phyloP scores from a whole-genome alignment of 768 basidiomycete genomes.

The Lactarius quietus region DNA sequence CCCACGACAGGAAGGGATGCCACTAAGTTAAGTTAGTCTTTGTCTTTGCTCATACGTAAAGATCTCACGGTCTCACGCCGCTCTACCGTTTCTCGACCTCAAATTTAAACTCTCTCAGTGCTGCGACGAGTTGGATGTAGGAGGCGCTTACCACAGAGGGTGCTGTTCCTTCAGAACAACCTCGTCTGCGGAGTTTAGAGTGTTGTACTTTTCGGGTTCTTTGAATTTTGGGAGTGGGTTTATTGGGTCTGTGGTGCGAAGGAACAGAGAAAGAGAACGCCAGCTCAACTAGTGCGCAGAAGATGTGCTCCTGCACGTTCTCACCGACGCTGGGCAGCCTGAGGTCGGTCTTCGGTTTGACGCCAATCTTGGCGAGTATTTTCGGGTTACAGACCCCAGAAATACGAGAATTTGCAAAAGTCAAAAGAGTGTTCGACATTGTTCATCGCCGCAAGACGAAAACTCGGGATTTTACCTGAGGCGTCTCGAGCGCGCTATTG shows the following conservation, averaged over 20 bases:
- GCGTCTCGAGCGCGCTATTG: conserved; percentile 40
- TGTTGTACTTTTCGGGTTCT: conserved; percentile 31
- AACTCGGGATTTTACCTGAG: conserved; percentile 4
- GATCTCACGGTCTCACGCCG: too few species aligned
- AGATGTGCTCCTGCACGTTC: conserved; percentile 50
- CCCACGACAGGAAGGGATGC: too few species aligned
- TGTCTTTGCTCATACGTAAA: too few species aligned
- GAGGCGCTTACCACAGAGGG: too few species aligned
- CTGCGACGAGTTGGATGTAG: too few species aligned
- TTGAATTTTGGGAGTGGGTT: conserved; percentile 35
- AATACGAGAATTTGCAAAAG: conserved; percentile 51
- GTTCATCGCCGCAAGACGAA: background rate
- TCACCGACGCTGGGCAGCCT: conserved; percentile 49
- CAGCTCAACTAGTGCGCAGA: conserved; percentile 31
- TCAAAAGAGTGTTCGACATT: background rate
- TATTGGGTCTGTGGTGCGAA: background rate
- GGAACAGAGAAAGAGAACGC: background rate
- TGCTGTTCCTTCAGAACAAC: conserved; percentile 31
- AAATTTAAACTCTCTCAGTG: too few species aligned
- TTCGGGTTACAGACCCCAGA: conserved; percentile 48
- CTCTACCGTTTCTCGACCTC: too few species aligned
- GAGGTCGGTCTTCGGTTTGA: conserved; percentile 41
- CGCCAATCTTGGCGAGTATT: conserved; percentile 39
- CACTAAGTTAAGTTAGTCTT: too few species aligned
- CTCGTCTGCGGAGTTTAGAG: conserved; percentile 33